phyloP scores from a whole-genome alignment of 2,329 filamentous ascomycete species.

The Sarocladium strictum region DNA sequence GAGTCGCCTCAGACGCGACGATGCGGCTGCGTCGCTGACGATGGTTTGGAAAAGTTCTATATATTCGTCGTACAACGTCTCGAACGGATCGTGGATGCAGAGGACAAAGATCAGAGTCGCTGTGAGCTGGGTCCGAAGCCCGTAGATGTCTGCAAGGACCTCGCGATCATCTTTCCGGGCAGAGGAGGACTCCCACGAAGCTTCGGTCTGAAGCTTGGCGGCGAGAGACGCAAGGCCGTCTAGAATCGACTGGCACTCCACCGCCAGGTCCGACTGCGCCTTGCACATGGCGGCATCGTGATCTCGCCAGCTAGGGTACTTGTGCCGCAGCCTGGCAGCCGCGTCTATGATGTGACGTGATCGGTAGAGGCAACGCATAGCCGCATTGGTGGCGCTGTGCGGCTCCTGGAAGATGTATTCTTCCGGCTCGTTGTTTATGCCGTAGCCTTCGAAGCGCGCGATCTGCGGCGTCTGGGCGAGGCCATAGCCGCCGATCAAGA shows the following conservation, averaged over 20 bases:
- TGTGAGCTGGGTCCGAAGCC: slow-evolving; percentile 6
- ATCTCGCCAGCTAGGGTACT: not conserved
- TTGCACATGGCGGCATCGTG: not conserved
- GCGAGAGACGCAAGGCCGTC: not conserved
- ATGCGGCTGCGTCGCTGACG: slow-evolving; percentile 8
- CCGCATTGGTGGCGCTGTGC: not conserved
- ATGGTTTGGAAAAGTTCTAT: slow-evolving; percentile 6
- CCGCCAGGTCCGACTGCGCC: not conserved
- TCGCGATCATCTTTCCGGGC: not conserved
- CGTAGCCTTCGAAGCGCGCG: not conserved
- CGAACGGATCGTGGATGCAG: slow-evolving; percentile 1
- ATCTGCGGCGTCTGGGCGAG: slow-evolving; percentile 2
- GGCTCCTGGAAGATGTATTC: not conserved
- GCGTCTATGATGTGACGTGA: not conserved
- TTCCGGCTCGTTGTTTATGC: not conserved
- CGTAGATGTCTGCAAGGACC: slow-evolving; percentile 9
- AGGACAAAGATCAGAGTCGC: slow-evolving; percentile 4
- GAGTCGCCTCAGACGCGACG: not conserved
- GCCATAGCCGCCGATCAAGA: slow-evolving; percentile 5
- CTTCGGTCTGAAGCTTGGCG: not conserved
- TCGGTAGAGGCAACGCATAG: not conserved
- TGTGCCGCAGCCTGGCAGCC: not conserved
- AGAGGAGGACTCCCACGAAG: not conserved
- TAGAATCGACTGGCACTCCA: not conserved
- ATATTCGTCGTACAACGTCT: slow-evolving; percentile 5